Evolutionary conservation across 352 stramenopile species (phyloP).

Genomic region (Phytophthora cactorum): DNA sequence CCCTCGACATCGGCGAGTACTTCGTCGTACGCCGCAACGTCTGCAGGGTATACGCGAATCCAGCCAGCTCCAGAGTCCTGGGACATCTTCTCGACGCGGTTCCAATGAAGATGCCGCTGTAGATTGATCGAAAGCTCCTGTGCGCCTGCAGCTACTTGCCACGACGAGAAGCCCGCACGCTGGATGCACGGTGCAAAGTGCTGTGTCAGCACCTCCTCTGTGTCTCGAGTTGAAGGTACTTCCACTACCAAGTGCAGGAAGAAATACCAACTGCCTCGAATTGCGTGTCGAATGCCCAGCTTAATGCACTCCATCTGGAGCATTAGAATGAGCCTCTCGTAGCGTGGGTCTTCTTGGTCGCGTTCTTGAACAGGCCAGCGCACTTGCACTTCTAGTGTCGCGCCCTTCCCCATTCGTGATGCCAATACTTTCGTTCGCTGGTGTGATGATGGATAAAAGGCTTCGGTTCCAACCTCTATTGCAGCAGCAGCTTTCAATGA

Average conservation of each 20-base stretch:
- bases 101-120: conserved; percentile 89
- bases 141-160: conserved; percentile 84
- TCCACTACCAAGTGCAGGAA: conserved; percentile 88
- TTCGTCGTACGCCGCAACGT: conserved; percentile 79
- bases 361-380: conserved; percentile 88
- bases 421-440: conserved; percentile 84
- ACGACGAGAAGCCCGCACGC: conserved; percentile 80
- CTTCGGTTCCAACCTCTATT: conserved; percentile 87
- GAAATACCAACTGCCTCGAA: conserved; percentile 83
- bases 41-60: conserved; percentile 87
- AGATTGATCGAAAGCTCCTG: conserved; percentile 90
- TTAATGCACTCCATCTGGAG: conserved; percentile 88
- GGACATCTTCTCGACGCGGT: conserved; percentile 89
- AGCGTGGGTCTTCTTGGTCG: conserved; percentile 88
- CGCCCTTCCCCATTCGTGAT: conserved; percentile 83
- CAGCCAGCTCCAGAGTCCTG: conserved; percentile 85
- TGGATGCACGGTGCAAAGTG: conserved; percentile 86
- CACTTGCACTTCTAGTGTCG: conserved; percentile 86
- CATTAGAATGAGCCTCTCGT: conserved; percentile 87
- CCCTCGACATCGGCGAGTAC: conserved; percentile 76
- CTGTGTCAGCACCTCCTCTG: conserved; percentile 61
- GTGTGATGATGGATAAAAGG: conserved; percentile 86
- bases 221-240: conserved; percentile 55
- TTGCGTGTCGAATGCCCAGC: conserved; percentile 66
- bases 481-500: conserved; percentile 85